Conservation (phyloP, 2,329 filamentous ascomycete genomes). For the Cadophora luteo-olivacea region DNA sequence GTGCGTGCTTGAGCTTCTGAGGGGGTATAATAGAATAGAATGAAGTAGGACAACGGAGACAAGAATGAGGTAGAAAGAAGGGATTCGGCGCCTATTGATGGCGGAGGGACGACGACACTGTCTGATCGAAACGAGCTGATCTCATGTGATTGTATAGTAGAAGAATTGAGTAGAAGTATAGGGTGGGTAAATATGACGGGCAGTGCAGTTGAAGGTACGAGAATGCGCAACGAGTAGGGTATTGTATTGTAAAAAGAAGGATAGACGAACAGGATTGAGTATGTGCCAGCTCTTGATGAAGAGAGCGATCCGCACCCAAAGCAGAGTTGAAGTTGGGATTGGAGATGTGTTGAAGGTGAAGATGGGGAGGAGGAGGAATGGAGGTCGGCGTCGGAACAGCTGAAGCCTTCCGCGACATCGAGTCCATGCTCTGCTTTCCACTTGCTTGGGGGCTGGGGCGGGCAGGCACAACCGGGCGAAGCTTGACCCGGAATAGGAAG, state of each 20-base stretch:
- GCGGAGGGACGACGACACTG: constrained; percentile 34
- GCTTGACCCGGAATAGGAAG: background rate
- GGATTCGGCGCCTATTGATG: constrained; percentile 34
- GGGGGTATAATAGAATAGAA: constrained; percentile 19
- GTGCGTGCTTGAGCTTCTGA: constrained; percentile 16
- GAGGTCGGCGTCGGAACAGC: constrained; percentile 23
- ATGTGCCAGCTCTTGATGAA: constrained; percentile 27
- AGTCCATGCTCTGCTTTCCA: constrained; percentile 5
- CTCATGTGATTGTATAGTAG: constrained; percentile 31
- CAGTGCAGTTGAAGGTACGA: constrained; percentile 32
- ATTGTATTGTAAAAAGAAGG: constrained; percentile 37
- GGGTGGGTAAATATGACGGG: constrained; percentile 9
- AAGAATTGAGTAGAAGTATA: constrained; percentile 13
- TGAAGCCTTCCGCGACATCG: constrained; percentile 9
- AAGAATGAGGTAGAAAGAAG: constrained; percentile 33
- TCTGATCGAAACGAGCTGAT: constrained; percentile 36
- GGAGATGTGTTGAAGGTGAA: constrained; percentile 19
- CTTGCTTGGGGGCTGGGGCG: background rate
- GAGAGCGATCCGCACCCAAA: constrained; percentile 33
- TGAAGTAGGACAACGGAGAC: constrained; percentile 28
- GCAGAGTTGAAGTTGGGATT: constrained; percentile 26
- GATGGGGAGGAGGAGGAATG: constrained; percentile 1
- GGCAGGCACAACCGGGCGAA: constrained; percentile 9
- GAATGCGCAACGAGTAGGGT: constrained; percentile 35
- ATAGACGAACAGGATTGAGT: constrained; percentile 46